Evolutionary conservation across 176 grass and related monocot species (phyloP).

Genomic region (Raddia distichophylla): DNA sequence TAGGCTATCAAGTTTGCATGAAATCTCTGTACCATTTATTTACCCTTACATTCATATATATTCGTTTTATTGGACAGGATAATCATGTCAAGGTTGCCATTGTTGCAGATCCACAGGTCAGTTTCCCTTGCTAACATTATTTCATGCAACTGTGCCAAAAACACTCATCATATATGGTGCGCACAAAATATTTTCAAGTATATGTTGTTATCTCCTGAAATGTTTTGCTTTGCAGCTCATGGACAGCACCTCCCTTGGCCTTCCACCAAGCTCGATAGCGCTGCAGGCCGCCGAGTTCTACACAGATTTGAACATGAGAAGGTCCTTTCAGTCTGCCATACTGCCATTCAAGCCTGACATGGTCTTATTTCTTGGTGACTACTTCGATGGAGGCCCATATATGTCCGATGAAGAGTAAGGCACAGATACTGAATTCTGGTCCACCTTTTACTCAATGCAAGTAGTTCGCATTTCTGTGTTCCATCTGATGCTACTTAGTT

Average conservation of each 20-base stretch:
- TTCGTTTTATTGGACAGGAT: constrained; percentile 44
- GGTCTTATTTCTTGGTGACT: constrained; percentile 86
- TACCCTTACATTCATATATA: constrained; percentile 15
- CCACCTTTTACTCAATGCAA: constrained; percentile 26
- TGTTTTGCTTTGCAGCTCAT: constrained; percentile 63
- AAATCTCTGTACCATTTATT: neutral
- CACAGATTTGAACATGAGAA: constrained; percentile 96
- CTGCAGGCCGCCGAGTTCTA: constrained; percentile 80
- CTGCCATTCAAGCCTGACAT: constrained; percentile 76
- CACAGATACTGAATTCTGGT: constrained; percentile 64
- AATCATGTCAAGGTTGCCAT: constrained; percentile 76
- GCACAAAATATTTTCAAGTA: neutral
- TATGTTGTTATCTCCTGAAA: constrained; percentile 29
- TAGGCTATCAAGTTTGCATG: neutral
- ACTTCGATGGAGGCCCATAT: constrained; percentile 82
- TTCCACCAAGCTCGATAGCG: constrained; percentile 61
- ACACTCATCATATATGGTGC: neutral
- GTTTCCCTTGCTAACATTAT: constrained; percentile 21
- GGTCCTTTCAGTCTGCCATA: constrained; percentile 81
- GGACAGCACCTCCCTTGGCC: constrained; percentile 82
- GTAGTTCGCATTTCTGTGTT: constrained; percentile 15
- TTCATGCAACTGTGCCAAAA: neutral
- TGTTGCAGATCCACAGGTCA: constrained; percentile 89
- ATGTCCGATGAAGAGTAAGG: constrained; percentile 95
- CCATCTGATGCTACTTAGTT: neutral